Evolutionary conservation across 257 asterid species (phyloP).

Genomic region (Osmanthus fragrans): DNA sequence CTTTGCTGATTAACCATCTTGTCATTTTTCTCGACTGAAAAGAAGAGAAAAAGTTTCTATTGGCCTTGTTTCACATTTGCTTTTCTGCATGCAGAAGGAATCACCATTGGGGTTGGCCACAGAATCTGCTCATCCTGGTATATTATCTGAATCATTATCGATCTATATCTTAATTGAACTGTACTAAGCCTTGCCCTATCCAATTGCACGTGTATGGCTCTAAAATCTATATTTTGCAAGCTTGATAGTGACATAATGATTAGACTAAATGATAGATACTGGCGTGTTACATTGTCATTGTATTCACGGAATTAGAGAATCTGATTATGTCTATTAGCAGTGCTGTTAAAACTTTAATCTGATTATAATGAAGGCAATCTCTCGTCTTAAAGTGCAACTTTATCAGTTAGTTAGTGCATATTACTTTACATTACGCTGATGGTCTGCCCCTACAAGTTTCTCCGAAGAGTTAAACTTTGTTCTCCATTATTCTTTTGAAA

Average conservation of each 20-base stretch:
- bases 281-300: no score
- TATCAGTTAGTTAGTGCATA: not conserved
- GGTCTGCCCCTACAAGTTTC: no score
- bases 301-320: no score
- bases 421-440: not conserved
- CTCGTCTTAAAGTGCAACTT: not conserved
- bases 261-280: no score
- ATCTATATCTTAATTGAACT: no score
- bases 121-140: conserved; percentile 93
- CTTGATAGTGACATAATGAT: no score
- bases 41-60: not conserved
- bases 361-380: not conserved
- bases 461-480: not conserved
- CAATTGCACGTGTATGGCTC: no score
- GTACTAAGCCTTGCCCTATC: no score
- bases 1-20: not conserved
- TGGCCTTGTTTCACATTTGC: not conserved
- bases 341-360: no score
- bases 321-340: no score
- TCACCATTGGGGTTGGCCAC: conserved; percentile 70
- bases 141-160: not conserved
- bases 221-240: no score
- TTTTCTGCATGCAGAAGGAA: conserved; percentile 60
- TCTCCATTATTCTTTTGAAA: no score
- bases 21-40: not conserved